Conservation (phyloP, 2,329 filamentous ascomycete genomes). For the Epichloe sylvatica region DNA sequence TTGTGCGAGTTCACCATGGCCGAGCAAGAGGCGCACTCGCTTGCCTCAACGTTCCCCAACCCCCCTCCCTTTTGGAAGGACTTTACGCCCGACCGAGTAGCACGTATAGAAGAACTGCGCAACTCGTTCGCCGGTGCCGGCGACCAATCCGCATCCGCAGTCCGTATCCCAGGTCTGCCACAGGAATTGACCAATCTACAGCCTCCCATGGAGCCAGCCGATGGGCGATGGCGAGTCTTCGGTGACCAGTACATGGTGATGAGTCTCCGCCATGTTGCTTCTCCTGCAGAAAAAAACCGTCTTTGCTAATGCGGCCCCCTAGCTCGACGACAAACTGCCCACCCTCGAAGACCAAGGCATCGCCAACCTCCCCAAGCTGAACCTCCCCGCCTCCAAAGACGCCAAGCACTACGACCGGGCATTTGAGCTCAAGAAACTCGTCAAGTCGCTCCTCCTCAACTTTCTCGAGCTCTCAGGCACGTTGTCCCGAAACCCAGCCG, state of each 20-base stretch:
- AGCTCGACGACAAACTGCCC: conserved; percentile 48
- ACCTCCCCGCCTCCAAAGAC: conserved; percentile 28
- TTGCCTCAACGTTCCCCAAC: conserved; percentile 61
- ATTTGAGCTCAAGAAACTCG: conserved; percentile 58
- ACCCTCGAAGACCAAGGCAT: conserved; percentile 58
- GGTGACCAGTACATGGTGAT: conserved; percentile 49
- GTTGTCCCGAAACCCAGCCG: conserved; percentile 15
- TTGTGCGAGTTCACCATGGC: conserved; percentile 34
- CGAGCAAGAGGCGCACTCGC: conserved; percentile 32
- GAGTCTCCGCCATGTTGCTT: conserved; percentile 1
- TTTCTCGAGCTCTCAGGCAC: conserved; percentile 69
- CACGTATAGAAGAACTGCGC: conserved; percentile 35
- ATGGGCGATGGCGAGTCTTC: conserved; percentile 63
- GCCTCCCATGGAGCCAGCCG: conserved; percentile 60
- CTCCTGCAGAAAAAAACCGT: background rate
- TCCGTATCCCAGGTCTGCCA: conserved; percentile 40
- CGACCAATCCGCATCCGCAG: conserved; percentile 12
- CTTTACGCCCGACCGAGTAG: conserved; percentile 65
- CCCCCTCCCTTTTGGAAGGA: conserved; percentile 83
- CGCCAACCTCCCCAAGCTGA: conserved; percentile 43
- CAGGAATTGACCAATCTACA: conserved; percentile 63
- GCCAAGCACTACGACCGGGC: conserved; percentile 47
- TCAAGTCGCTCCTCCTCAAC: conserved; percentile 75
- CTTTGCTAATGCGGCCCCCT: background rate
- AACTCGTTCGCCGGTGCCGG: conserved; percentile 21